Evolutionary conservation across 1,284 basidiomycete genomes (phyloP), one percentile per base, ranked within the genome.

Genomic region (Gomphus bonarii): DNA sequence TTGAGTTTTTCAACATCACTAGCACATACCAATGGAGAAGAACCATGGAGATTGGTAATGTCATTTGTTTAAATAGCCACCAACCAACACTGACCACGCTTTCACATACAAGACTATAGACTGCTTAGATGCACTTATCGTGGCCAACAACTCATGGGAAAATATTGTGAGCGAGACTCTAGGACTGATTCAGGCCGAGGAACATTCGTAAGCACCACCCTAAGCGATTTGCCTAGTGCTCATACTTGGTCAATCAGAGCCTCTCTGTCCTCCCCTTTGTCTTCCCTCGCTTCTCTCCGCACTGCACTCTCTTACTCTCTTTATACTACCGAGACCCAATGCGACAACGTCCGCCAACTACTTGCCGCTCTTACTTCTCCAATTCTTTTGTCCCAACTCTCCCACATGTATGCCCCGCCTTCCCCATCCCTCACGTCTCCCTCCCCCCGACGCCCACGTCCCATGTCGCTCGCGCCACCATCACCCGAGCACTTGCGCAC

Each of bases 341-440:
- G 82, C 63, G 88, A 90, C 65, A 85, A 85, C 61, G 79, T 91
- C 59, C 84, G 88, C 28, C 82, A 84, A 55, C 75, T 90, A 1
- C 76, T 91, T 48, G 76, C 82, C 3, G 87, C 87, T 8, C 77
- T 91, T 52, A 83, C 88, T 0, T 80, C 78, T 3, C 82, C 84
- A 1, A 66, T 75, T 14, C 82, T 86, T 61, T 71, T 89, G 14
- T 74, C 82, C 9, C 88, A 88, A 63, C 73, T 91, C 9, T 74
- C 84, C 3, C 86, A 88, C 68, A 91, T 91, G 88, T 91, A 91
- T 66, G 85, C 85, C 0, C 88, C 88, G 3, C 76, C 86, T 0
- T 85, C 82, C 1, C 82, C 84, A 12, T 67, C 75, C 8, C 73
- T 5, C 61, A 67, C 9, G 73, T 76, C 60, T 59, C 63, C 25